Conservation (phyloP, 2,329 filamentous ascomycete species). For the Aspergillus floridensis region DNA sequence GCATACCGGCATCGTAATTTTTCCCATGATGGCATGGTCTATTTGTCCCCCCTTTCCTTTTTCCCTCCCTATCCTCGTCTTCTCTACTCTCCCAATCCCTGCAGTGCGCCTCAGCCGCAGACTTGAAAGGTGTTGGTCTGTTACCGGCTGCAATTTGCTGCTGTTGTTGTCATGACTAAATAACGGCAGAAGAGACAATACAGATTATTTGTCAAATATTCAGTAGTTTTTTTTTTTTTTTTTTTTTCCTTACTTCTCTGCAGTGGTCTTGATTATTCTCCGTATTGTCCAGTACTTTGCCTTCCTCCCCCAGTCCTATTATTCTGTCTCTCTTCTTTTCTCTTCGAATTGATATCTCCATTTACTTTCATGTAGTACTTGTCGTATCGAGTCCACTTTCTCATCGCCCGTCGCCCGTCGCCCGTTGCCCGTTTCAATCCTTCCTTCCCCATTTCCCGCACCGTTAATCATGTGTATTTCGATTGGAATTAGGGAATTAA, state of each 20-base stretch:
- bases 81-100: constrained; percentile 8
- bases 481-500: neutral
- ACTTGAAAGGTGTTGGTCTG: constrained; percentile 5
- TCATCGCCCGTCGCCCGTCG: neutral
- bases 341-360: too few relatives aligned
- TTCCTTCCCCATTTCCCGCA: neutral
- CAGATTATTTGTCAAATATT: neutral
- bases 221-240: neutral
- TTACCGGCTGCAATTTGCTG: constrained; percentile 3
- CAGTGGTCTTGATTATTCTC: too few relatives aligned
- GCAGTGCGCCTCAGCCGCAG: constrained; percentile 21
- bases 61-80: neutral
- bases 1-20: neutral
- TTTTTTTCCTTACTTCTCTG: neutral
- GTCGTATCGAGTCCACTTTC: too few relatives aligned
- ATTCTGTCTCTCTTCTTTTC: neutral
- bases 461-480: neutral
- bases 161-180: neutral
- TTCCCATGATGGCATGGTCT: neutral
- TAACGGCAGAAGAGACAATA: neutral
- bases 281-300: neutral
- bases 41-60: neutral
- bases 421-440: neutral
- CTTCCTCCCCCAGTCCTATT: neutral
- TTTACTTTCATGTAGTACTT: too few relatives aligned